Base-by-base conservation (phyloP, 176 grass and related monocot genomes). In the Oryza nivara region DNA sequence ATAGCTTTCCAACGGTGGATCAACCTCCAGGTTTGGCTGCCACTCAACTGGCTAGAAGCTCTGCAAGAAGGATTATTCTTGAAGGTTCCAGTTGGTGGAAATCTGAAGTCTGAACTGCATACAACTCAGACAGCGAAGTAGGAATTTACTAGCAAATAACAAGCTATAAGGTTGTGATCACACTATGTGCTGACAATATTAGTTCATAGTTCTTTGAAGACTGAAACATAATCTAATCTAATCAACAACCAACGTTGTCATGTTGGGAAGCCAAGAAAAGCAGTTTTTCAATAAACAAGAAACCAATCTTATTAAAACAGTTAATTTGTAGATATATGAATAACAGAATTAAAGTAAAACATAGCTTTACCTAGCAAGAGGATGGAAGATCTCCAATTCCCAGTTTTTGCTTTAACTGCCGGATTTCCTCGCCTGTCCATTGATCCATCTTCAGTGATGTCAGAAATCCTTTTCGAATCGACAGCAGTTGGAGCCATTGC, bases 401-500 rank as follows among this genome's bases (percentile, higher is more conserved):
- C 94, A 58, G 92, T 90, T 0, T 12, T 83, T 87, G 72, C 64
- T 84, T 71, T 97, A 38, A 94, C 69, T 19, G 90, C 92, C 7
- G 89, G 85, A 13, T 86, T 92, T 48, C 94, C 94, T 52, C 74
- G 89, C 14, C 92, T 72, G 67, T 97, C 92, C 82, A 87, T 64
- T 9, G 94, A 97, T 25, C 89, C 91, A 87, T 97, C 94, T 44
- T 86, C 83, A 73, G 94, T 94, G 79, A 80, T 60, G 60, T 44
- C 85, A 20, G 92, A 87, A 16, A 67, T 67, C 73, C 69, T 43
- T 13, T 83, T 83, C 44, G 75, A 61, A 65, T 92, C 90, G n/a
- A 68, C 69, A 73, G 83, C 45, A 23, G 73, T 65, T 11, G 79
- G 63, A 75, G 88, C 80, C 80, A 84, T 89, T 70, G 72, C 32